Conservation (phyloP, 495 filamentous ascomycete species). For the Oidiodendron maius region DNA sequence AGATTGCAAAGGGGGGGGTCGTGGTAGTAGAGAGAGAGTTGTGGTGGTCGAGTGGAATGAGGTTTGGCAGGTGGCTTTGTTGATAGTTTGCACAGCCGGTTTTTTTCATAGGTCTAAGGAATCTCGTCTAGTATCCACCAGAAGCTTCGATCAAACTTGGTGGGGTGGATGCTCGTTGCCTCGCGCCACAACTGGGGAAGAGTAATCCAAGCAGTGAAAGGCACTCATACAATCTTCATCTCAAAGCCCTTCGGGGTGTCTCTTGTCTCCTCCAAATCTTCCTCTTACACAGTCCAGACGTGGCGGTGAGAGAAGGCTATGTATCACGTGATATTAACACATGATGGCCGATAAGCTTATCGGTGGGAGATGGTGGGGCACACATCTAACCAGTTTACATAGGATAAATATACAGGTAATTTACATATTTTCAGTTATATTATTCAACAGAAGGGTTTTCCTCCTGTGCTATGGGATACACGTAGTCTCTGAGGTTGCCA, state of each 20-base stretch:
- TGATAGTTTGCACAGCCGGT: neutral
- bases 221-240: neutral
- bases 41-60: neutral
- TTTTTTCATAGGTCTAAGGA: neutral
- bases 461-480: too few relatives aligned
- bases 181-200: neutral
- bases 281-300: neutral
- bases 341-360: neutral
- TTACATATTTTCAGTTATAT: too few relatives aligned
- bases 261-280: neutral
- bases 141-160: neutral
- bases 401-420: too few relatives aligned
- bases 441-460: too few relatives aligned
- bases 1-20: neutral
- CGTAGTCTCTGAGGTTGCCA: too few relatives aligned
- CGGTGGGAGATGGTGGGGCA: neutral
- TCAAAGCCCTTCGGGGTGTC: neutral
- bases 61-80: neutral
- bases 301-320: neutral
- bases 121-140: neutral
- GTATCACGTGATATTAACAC: neutral
- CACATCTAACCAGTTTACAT: too few relatives aligned
- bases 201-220: neutral
- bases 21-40: neutral
- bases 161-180: too few relatives aligned